These are phyloP conservation scores for Volvox africanus DNA, from an alignment of 139 green algal genomes.

Conservation along the genomic window DNA sequence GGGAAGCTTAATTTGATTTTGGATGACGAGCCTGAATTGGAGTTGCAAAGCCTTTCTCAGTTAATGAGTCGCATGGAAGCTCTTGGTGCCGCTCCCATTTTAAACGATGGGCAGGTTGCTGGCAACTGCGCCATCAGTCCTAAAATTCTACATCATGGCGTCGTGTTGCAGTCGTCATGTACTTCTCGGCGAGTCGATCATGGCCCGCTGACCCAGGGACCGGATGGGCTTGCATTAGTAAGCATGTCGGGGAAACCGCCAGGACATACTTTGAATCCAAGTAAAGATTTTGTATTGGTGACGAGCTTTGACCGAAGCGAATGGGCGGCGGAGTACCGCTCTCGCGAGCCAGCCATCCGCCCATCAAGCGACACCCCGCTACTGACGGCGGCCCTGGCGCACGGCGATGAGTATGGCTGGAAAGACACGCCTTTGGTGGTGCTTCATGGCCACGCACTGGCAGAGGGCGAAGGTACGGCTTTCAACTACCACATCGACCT, in stretches of 20 bases:
- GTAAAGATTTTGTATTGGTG: constrained; percentile 7
- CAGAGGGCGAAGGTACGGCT: constrained; percentile 24
- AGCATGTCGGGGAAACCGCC: constrained; percentile 35
- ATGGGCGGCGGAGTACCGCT: constrained; percentile 8
- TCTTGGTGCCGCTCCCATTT: constrained; percentile 7
- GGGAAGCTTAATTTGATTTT: background rate
- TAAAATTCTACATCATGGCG: background rate
- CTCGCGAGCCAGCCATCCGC: background rate
- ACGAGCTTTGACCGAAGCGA: background rate
- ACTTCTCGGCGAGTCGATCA: too few relatives aligned
- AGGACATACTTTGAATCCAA: background rate
- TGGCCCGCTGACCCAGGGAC: background rate
- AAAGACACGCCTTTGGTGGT: background rate
- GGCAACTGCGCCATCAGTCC: constrained; percentile 40
- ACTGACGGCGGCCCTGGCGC: constrained; percentile 13
- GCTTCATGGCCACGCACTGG: constrained; percentile 32
- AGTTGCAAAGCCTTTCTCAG: background rate
- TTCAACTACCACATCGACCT: too few relatives aligned
- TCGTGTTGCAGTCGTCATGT: too few relatives aligned
- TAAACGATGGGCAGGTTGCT: constrained; percentile 26
- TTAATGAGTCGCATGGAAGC: constrained; percentile 16
- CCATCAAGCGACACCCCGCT: constrained; percentile 13
- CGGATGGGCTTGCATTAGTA: background rate
- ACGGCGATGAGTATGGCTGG: background rate
- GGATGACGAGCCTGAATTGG: too few relatives aligned